Conservation (phyloP, 495 filamentous ascomycete genomes). For the Melanomma pulvis-pyrius region DNA sequence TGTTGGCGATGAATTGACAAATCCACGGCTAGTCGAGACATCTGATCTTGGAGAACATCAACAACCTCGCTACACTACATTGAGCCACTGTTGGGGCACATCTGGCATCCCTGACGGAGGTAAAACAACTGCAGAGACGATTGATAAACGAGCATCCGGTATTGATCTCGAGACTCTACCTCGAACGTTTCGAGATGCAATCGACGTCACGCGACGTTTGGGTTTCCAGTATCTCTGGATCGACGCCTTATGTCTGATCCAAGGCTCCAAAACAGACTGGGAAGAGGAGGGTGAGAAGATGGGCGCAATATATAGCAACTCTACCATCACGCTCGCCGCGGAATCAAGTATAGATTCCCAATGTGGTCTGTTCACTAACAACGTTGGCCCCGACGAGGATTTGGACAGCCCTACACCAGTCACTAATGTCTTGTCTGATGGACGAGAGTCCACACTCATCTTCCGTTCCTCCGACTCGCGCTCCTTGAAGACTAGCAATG, state of each 20-base stretch:
- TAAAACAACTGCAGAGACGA: neutral
- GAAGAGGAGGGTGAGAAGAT: neutral
- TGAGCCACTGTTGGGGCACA: slow-evolving; percentile 5
- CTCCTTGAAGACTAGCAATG: neutral
- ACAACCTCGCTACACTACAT: neutral
- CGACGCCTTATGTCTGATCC: neutral
- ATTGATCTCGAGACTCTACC: neutral
- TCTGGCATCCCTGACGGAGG: neutral
- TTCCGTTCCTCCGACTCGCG: neutral
- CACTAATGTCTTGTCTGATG: neutral
- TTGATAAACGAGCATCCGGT: neutral
- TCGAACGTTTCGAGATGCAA: neutral
- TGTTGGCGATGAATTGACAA: neutral
- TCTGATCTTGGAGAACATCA: neutral
- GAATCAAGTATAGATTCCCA: neutral
- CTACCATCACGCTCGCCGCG: neutral
- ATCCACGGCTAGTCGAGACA: neutral
- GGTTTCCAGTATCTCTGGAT: neutral
- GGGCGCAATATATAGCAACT: neutral
- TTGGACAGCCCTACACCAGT: neutral
- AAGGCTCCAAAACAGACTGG: neutral
- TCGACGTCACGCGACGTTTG: neutral
- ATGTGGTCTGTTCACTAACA: neutral
- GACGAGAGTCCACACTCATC: neutral
- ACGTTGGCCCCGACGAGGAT: neutral